Evolutionary conservation across 306 rosid genomes (phyloP), one percentile per base, ranked within the genome.

Genomic region (Prunus mongolica): DNA sequence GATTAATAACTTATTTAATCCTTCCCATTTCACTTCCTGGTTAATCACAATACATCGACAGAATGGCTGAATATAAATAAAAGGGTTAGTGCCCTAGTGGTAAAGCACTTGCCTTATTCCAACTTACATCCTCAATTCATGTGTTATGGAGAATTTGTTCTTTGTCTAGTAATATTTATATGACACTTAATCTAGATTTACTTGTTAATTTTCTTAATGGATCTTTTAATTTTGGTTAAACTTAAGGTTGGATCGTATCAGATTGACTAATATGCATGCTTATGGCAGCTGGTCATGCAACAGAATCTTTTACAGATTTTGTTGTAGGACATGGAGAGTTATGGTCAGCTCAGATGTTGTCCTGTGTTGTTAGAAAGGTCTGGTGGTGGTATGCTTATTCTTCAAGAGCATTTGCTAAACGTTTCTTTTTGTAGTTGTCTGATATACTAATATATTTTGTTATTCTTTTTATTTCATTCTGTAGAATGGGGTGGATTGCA

Each of bases 251-350:
- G 81, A 57, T 30, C 52, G 41, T 66, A 58, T 72, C 52, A 55
- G 56, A 76, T 56, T 66, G 80, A 88, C 79, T 80, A 65, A 80
- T 73, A n/a, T 77, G 41, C 68, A 63, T 79, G 61, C 63, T 83
- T 70, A 79, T 84, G 82, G 88, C 97, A 95, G 99, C 99, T 83
- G 97, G 99, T 84, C 96, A 95, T 87, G 97, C 92, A 32, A 95
- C 97, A 12, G 99, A 95, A 84, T 95, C 99, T 69, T 95, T 95
- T 79, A 71, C 92, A 57, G 99, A 95, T 82, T 95, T 95, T 88
- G 99, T 95, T 78, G 99, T 95, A 27, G 99, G 99, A 38, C 93
- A 95, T n/a, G 99, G 99, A 76, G 99, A 95, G 76, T 87, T 95
- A 78, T 95, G 99, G 99, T 95, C 97, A 72, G 99, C 97, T 58